Evolutionary conservation across 805 yeast species (phyloP), one percentile per base, ranked within the genome.

Genomic region (Saturnispora sekii): DNA sequence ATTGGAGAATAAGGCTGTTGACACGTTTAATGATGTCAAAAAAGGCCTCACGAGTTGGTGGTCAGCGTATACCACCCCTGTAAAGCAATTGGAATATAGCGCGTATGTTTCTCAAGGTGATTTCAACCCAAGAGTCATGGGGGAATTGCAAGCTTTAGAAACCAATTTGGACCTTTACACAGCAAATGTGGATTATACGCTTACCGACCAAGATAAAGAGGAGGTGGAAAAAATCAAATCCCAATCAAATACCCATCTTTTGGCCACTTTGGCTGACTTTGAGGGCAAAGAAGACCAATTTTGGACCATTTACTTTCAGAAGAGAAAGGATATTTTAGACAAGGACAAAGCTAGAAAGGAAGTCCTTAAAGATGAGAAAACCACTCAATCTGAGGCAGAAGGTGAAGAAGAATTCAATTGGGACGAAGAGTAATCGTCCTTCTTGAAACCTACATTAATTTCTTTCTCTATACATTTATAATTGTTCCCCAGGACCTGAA

Each of bases 401-500:
- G 45, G 38, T 10, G 45, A 43, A 4, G 45, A 43, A 15, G 45
- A 43, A 18, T 43, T 43, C 37, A 43, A 43, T 16, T 43, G 45
- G 45, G 45, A 43, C 26, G 44, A 41, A 12, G 45, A 43, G 16
- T 35, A 41, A 41, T 30, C 10, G 14, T 32, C n/a, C 28, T 29
- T 32, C 14, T 32, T 21, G 34, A 33, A 26, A 32, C 26, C 28
- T n/a, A 29, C 31, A 18, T 26, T 38, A 28, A 29, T 38, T 18
- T 33, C 9, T 31, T 31, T 39, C 12, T 33, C 33, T 40, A 40
- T 26, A 30, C 15, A 35, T 28, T 35, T 35, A 40, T 33, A 43
- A 37, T 32, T 36, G 28, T 36, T 43, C 66, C 39, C 49, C 38
- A 1, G 61, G 51, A 55, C 74, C 70, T 18, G 66, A 60, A 21